Conservation (phyloP, 306 rosid genomes). For the Cotoneaster glaucophyllus region DNA sequence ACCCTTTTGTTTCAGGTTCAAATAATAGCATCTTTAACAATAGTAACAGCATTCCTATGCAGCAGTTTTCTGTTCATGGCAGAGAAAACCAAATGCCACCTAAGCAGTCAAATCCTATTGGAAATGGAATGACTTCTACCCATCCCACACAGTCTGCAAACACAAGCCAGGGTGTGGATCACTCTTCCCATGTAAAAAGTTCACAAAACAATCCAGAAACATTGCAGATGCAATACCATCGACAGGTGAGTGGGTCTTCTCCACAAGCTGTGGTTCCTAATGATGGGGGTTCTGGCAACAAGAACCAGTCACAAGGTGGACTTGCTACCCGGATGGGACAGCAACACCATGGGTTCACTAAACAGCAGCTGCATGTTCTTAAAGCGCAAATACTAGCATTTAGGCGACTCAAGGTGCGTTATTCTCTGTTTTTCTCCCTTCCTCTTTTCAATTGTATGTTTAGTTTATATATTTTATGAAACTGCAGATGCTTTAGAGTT, state of each 20-base stretch:
- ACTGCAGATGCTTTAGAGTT: neutral
- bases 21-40: constrained; percentile 44
- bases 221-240: constrained; percentile 43
- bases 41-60: constrained; percentile 36
- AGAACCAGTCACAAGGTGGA: constrained; percentile 41
- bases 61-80: constrained; percentile 66
- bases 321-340: constrained; percentile 50
- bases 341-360: constrained; percentile 60
- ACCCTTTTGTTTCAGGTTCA: constrained; percentile 47
- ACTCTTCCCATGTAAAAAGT: constrained; percentile 42
- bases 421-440: constrained; percentile 17
- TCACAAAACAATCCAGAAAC: constrained; percentile 46
- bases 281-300: constrained; percentile 53
- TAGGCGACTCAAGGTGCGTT: constrained; percentile 82
- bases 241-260: constrained; percentile 58
- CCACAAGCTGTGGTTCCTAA: constrained; percentile 48
- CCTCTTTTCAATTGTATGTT: neutral
- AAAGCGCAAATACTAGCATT: constrained; percentile 97
- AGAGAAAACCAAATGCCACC: constrained; percentile 68
- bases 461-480: neutral
- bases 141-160: constrained; percentile 52
- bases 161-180: constrained; percentile 47
- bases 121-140: constrained; percentile 65
- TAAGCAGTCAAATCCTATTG: constrained; percentile 43
- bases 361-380: constrained; percentile 87